Base-by-base conservation (phyloP, 768 basidiomycete genomes). In the Lactifluus volemus region DNA sequence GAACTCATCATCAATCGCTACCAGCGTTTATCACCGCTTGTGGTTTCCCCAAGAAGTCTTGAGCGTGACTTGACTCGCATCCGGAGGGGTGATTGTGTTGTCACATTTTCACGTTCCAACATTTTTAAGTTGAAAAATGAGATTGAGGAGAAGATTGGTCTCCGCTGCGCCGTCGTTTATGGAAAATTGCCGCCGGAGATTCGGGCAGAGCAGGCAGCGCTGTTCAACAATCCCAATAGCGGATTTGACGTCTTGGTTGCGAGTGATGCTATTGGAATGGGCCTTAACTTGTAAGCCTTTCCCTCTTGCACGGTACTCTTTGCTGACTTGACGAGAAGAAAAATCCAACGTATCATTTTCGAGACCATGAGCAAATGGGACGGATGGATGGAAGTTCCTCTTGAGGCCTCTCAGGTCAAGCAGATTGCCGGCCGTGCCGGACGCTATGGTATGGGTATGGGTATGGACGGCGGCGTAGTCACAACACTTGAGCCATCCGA, bases 261-360 rank as follows among this genome's bases (percentile, higher is more conserved):
- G 1, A 94, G 90, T 67, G 97, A 99, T 68, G 93, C 94, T 0
- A 86, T 98, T 52, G 94, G 97, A 2, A 95, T 99, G 93, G 97
- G 97, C 0, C 79, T 99, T 21, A 98, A 99, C 70, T 74, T 99
- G 97, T 98, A 71, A 48, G 89, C 76, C 19, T 19, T 30, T 25
- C 19, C 53, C 34, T 49, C 19, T 55, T 29, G 29, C 12, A 2
- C 21, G 38, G 12, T 36, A 29, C 10, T 41, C 9, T 50, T 11
- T 48, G 25, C 55, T 60, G 36, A 62, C 42, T 32, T 50, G 10
- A 91, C 36, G 92, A 92, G 78, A 68, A 98, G 95, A 39, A 94
- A 92, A 79, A 98, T 98, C 73, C 86, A 86, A 61, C 86, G 93
- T 14, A 78, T 96, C 65, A 79, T 97, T 53, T 95, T 96, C 66